phyloP scores from a whole-genome alignment of 2,329 filamentous ascomycete genomes.

The Sporothrix pallida region DNA sequence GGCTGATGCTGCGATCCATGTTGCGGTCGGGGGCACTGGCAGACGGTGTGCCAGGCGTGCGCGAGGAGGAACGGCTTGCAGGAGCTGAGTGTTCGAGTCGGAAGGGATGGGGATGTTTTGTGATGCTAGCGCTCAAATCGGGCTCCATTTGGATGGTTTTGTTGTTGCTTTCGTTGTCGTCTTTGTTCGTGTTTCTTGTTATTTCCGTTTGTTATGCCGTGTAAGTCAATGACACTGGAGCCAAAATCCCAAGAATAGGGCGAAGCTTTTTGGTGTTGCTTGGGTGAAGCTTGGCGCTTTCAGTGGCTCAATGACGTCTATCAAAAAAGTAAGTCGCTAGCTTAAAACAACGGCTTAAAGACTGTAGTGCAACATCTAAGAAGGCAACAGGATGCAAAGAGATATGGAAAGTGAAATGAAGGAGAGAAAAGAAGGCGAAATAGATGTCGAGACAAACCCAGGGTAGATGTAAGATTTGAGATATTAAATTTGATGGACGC shows the following conservation, averaged over 20 bases:
- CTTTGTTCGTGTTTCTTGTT: background rate
- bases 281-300: background rate
- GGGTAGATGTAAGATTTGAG: background rate
- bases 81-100: conserved; percentile 46
- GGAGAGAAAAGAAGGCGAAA: background rate
- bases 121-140: conserved; percentile 44
- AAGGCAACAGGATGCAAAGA: background rate
- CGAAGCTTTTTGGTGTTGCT: conserved; percentile 21
- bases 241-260: background rate
- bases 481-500: background rate
- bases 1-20: conserved; percentile 41
- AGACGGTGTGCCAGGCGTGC: conserved; percentile 38
- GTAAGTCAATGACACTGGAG: background rate
- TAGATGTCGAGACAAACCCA: background rate
- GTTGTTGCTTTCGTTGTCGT: background rate
- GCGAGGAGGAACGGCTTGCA: conserved; percentile 40
- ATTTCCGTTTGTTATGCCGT: background rate
- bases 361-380: background rate
- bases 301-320: conserved; percentile 2
- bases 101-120: conserved; percentile 49
- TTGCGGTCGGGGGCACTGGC: conserved; percentile 30
- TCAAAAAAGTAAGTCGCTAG: conserved; percentile 12
- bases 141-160: conserved; percentile 42
- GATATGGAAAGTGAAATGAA: background rate
- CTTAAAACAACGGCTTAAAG: background rate